Evolutionary conservation across 768 basidiomycete genomes (phyloP).

Genomic region (Paxillus involutus): DNA sequence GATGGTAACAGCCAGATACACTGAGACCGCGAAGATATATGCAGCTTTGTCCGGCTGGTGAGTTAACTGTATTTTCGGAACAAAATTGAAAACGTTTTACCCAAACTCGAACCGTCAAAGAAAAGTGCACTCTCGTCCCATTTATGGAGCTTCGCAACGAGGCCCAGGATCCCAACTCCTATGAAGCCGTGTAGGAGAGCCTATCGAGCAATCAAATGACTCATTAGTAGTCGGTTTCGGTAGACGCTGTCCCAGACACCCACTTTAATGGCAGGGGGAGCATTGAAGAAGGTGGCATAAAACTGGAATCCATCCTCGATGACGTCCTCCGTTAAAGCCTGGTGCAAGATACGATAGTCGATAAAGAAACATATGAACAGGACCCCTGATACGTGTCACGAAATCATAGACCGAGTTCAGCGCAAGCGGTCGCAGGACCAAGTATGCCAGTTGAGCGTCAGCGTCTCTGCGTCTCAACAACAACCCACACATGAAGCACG

Average conservation of each 20-base stretch:
- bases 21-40: slow-evolving; percentile 72
- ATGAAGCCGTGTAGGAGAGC: slow-evolving; percentile 86
- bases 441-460: slow-evolving; percentile 14
- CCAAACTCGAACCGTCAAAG: slow-evolving; percentile 89
- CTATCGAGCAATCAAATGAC: slow-evolving; percentile 35
- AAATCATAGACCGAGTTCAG: background rate
- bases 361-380: slow-evolving; percentile 84
- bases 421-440: background rate
- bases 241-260: slow-evolving; percentile 14
- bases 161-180: slow-evolving; percentile 70
- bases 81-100: slow-evolving; percentile 42
- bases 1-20: slow-evolving; percentile 83
- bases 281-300: slow-evolving; percentile 90
- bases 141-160: slow-evolving; percentile 75
- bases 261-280: slow-evolving; percentile 93
- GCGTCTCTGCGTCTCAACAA: too few relatives aligned
- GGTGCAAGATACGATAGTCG: slow-evolving; percentile 84
- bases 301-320: slow-evolving; percentile 82
- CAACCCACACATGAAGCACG: slow-evolving; percentile 18
- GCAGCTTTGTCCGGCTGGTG: slow-evolving; percentile 46
- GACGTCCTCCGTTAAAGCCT: slow-evolving; percentile 59
- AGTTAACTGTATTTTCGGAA: slow-evolving; percentile 3
- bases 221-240: background rate
- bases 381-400: slow-evolving; percentile 49
- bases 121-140: slow-evolving; percentile 95